phyloP scores from a whole-genome alignment of 768 basidiomycete species.

The Albatrellus ellisii region DNA sequence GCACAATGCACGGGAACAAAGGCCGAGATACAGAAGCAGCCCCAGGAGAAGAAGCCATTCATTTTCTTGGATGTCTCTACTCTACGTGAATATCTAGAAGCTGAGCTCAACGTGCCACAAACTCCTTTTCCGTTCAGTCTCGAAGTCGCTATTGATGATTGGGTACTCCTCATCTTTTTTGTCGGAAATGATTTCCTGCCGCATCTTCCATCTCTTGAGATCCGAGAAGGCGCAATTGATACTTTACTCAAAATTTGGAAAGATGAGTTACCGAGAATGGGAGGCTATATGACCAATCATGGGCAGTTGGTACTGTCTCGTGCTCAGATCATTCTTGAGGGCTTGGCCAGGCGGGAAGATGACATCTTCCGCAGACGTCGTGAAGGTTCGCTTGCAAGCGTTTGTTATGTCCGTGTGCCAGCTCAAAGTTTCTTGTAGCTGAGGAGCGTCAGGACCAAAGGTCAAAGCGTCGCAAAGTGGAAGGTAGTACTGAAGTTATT shows the following conservation, averaged over 20 bases:
- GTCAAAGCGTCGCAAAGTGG: slow-evolving; percentile 67
- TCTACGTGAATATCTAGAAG: slow-evolving; percentile 94
- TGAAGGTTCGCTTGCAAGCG: slow-evolving; percentile 45
- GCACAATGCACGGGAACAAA: slow-evolving; percentile 83
- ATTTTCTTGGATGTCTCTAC: slow-evolving; percentile 97
- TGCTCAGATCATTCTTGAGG: slow-evolving; percentile 91
- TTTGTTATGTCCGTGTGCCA: neutral
- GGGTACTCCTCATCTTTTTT: slow-evolving; percentile 99
- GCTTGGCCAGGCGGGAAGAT: slow-evolving; percentile 87
- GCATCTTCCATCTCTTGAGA: slow-evolving; percentile 95
- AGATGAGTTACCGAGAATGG: slow-evolving; percentile 86
- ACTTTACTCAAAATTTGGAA: slow-evolving; percentile 95
- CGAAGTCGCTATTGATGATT: slow-evolving; percentile 97
- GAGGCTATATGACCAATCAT: slow-evolving; percentile 91
- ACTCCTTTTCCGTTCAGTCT: slow-evolving; percentile 79
- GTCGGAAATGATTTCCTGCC: slow-evolving; percentile 99
- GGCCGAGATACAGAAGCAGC: slow-evolving; percentile 51
- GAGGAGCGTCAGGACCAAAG: slow-evolving; percentile 91
- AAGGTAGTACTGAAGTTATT: slow-evolving; percentile 29
- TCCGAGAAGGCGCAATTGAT: slow-evolving; percentile 98
- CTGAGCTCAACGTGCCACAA: slow-evolving; percentile 79
- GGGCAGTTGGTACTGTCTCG: slow-evolving; percentile 76
- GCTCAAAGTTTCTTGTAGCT: slow-evolving; percentile 32
- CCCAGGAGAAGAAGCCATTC: slow-evolving; percentile 83
- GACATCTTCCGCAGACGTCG: slow-evolving; percentile 88